A percentile compares a stretch with the other conserved stretches of the same genome.
Conservation (phyloP, 1,139 yeast genomes). For the Yamadazyma kanchanaburiensis region DNA sequence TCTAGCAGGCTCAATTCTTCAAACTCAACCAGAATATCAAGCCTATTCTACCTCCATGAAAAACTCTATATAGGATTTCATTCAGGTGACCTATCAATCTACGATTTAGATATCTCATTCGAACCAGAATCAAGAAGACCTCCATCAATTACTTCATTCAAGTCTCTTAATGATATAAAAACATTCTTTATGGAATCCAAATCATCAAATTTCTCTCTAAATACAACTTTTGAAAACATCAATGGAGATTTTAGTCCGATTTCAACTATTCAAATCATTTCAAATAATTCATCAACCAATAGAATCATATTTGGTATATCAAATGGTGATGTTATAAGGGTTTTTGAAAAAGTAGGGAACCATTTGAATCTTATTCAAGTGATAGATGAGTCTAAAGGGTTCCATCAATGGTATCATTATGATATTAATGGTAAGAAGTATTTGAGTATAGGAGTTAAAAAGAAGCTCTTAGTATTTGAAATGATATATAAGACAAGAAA, state of each 20-base stretch:
- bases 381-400: slow-evolving; percentile 24
- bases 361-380: slow-evolving; percentile 31
- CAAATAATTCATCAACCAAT: slow-evolving; percentile 12
- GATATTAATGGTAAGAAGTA: slow-evolving; percentile 17
- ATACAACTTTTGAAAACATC: slow-evolving; percentile 13
- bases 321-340: slow-evolving; percentile 21
- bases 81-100: slow-evolving; percentile 35
- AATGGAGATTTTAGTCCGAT: slow-evolving; percentile 12
- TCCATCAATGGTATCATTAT: slow-evolving; percentile 16
- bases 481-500: slow-evolving; percentile 30
- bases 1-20: slow-evolving; percentile 14
- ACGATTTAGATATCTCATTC: slow-evolving; percentile 14
- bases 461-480: slow-evolving; percentile 26
- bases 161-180: slow-evolving; percentile 26
- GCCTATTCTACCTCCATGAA: slow-evolving; percentile 18
- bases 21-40: slow-evolving; percentile 18
- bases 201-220: slow-evolving; percentile 14
- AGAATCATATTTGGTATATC: slow-evolving; percentile 27
- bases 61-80: slow-evolving; percentile 31
- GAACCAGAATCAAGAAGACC: slow-evolving; percentile 10
- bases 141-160: slow-evolving; percentile 17
- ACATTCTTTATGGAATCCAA: slow-evolving; percentile 20
- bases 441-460: slow-evolving; percentile 29
- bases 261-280: slow-evolving; percentile 10
- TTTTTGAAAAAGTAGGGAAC: slow-evolving; percentile 34